Evolutionary conservation across 176 grass and related monocot genomes (phyloP).

Genomic region (Carex parvula): DNA sequence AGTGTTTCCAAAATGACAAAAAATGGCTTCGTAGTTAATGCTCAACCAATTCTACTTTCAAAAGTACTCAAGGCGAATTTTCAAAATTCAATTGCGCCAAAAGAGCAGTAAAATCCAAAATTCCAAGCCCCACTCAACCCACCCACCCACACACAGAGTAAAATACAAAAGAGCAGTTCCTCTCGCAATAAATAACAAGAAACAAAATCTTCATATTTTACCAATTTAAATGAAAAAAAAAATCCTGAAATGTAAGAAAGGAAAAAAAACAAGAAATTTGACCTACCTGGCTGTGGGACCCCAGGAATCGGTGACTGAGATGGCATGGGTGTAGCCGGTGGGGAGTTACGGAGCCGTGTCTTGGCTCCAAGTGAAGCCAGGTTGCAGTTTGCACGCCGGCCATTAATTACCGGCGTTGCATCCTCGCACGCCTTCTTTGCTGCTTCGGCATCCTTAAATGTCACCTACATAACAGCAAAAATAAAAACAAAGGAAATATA

Average conservation of each 20-base stretch:
- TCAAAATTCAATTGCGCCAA: conserved; percentile 30
- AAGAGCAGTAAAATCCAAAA: background rate
- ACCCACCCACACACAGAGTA: background rate
- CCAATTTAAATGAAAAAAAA: background rate
- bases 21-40: conserved; percentile 1
- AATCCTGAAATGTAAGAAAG: background rate
- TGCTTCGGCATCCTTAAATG: conserved; percentile 90
- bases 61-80: conserved; percentile 4
- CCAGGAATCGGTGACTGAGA: conserved; percentile 40
- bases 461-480: conserved; percentile 46
- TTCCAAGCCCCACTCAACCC: background rate
- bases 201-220: conserved; percentile 2
- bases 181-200: conserved; percentile 18
- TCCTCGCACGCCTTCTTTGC: conserved; percentile 97
- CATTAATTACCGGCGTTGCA: conserved; percentile 76
- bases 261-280: background rate
- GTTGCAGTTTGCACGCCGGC: conserved; percentile 98
- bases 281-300: conserved; percentile 40
- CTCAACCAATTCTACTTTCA: background rate
- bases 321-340: conserved; percentile 48
- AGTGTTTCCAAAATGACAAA: conserved; percentile 10
- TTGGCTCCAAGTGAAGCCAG: conserved; percentile 97
- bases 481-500: background rate
- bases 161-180: conserved; percentile 9
- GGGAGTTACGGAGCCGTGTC: conserved; percentile 53